phyloP scores from a whole-genome alignment of 169 alveolate species.

The Plasmodium inui region DNA sequence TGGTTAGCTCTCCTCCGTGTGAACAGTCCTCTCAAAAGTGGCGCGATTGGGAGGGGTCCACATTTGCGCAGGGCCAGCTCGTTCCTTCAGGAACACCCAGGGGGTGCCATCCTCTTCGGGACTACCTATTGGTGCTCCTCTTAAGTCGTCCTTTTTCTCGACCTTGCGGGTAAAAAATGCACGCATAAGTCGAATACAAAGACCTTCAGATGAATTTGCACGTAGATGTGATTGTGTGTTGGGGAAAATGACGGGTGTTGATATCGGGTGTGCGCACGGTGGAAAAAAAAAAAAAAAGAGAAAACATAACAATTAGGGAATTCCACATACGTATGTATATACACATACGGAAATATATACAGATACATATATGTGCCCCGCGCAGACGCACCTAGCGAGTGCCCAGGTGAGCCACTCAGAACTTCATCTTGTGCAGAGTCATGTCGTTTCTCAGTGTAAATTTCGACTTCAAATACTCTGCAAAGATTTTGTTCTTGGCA shows the following conservation, averaged over 20 bases:
- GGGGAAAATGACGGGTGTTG: neutral
- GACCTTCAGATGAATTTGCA: neutral
- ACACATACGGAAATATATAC: neutral
- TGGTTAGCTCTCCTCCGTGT: neutral
- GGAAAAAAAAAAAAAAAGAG: neutral
- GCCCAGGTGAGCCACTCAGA: slow-evolving; percentile 78
- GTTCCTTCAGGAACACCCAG: neutral
- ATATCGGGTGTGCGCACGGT: neutral
- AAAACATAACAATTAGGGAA: neutral
- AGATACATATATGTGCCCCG: neutral
- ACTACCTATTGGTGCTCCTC: neutral
- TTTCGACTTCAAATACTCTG: slow-evolving; percentile 89
- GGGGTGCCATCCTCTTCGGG: neutral
- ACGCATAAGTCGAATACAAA: neutral
- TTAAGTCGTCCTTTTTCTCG: neutral
- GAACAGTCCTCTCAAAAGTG: neutral
- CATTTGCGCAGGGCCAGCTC: neutral
- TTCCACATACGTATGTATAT: neutral
- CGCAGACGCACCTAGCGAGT: neutral
- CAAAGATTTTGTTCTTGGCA: slow-evolving; percentile 79
- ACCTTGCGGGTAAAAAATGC: neutral
- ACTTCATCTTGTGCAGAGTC: slow-evolving; percentile 93
- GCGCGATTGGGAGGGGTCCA: neutral
- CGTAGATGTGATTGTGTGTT: neutral
- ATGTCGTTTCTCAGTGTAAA: slow-evolving; percentile 93